Conservation (phyloP, 1,284 basidiomycete species). For the Cryptococcus jaspeensis region DNA sequence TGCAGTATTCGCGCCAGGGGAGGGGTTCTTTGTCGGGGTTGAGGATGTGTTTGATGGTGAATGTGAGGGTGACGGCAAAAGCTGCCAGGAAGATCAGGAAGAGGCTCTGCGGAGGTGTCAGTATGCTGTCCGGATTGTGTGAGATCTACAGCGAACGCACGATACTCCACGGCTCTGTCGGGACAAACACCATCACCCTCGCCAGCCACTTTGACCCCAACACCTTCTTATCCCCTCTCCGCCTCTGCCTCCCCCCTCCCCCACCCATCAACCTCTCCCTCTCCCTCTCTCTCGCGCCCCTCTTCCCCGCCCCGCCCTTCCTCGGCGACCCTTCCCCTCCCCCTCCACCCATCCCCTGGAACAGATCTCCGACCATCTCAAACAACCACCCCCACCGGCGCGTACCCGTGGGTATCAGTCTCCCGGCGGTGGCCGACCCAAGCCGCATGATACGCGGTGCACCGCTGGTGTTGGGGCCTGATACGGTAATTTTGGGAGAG, state of each 20-base stretch:
- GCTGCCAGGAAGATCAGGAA: constrained; percentile 70
- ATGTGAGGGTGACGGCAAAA: constrained; percentile 56
- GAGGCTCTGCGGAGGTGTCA: constrained; percentile 16
- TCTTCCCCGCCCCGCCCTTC: constrained; percentile 1
- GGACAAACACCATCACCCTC: constrained; percentile 19
- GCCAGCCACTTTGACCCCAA: constrained; percentile 25
- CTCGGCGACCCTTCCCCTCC: neutral
- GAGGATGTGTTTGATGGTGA: constrained; percentile 83
- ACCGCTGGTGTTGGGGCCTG: neutral
- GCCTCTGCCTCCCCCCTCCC: constrained; percentile 1
- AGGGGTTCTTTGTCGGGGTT: constrained; percentile 93
- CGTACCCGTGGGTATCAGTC: constrained; percentile 22
- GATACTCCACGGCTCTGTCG: constrained; percentile 28
- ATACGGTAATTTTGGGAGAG: constrained; percentile 11
- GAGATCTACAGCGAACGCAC: constrained; percentile 16
- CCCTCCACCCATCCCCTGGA: neutral
- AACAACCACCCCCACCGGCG: constrained; percentile 25
- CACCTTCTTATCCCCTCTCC: constrained; percentile 10
- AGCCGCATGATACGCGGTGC: constrained; percentile 11
- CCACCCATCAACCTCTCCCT: constrained; percentile 24
- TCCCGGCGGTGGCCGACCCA: constrained; percentile 3
- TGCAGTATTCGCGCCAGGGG: constrained; percentile 93
- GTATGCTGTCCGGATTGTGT: neutral
- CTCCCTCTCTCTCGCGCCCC: constrained; percentile 16
- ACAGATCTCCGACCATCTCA: constrained; percentile 1